phyloP scores from a whole-genome alignment of 2,329 filamentous ascomycete species.

The Penicillium oxalicum region DNA sequence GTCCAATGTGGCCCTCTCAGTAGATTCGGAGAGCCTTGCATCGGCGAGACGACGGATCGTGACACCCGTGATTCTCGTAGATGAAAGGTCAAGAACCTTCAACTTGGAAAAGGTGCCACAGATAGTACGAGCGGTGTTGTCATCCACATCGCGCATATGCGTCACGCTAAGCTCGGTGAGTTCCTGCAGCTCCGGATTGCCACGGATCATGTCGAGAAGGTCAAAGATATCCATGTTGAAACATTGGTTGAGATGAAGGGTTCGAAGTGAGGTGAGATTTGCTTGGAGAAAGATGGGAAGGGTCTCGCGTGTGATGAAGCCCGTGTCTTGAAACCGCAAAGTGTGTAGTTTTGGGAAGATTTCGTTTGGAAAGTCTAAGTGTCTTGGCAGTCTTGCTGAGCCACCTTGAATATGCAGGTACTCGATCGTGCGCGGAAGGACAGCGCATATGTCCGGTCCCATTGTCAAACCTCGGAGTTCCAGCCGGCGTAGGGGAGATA shows the following conservation, averaged over 20 bases:
- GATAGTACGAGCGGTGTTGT: conserved; percentile 18
- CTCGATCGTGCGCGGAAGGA: conserved; percentile 26
- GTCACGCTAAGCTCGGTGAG: conserved; percentile 29
- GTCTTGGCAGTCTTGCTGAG: conserved; percentile 5
- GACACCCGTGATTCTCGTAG: conserved; percentile 31
- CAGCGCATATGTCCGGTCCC: conserved; percentile 10
- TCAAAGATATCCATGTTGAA: conserved; percentile 13
- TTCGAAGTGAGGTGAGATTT: conserved; percentile 18
- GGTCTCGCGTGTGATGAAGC: conserved; percentile 17
- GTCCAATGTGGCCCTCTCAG: conserved; percentile 17
- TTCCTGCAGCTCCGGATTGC: conserved; percentile 9
- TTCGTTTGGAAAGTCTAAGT: not conserved
- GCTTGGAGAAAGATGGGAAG: conserved; percentile 15
- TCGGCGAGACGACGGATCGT: conserved; percentile 31
- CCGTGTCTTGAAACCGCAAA: conserved; percentile 24
- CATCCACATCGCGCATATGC: conserved; percentile 22
- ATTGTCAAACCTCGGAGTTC: conserved; percentile 25
- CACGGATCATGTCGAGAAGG: conserved; percentile 12
- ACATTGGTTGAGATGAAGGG: conserved; percentile 26
- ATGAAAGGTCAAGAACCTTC: conserved; percentile 30
- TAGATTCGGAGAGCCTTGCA: conserved; percentile 7
- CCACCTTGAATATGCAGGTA: conserved; percentile 26
- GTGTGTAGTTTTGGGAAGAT: conserved; percentile 24
- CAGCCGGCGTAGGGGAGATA: conserved; percentile 23
- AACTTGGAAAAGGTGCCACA: conserved; percentile 22